Evolutionary conservation across 139 green algal species (phyloP), one percentile per base, ranked within the genome.

Genomic region (Astrephomene gubernaculifera): DNA sequence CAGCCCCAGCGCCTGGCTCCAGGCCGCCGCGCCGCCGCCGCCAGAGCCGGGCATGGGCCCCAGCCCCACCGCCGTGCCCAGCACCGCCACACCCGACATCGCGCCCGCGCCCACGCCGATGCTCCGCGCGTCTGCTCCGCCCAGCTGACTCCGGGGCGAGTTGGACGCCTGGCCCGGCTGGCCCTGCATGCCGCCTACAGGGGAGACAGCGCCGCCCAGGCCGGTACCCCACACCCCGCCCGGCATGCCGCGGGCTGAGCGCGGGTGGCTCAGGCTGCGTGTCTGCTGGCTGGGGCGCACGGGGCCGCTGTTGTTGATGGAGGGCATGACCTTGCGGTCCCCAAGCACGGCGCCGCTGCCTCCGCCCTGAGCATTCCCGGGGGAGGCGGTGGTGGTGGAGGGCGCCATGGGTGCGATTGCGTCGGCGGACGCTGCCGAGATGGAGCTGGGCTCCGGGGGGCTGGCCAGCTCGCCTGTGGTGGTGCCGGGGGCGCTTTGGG

Each of bases 241-340:
- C 38, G 4, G 74, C 38, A 6, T n/a, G n/a, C n/a, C n/a, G n/a
- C n/a, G n/a, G n/a, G n/a, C n/a, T n/a, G 74, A 43, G 24, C 74
- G 35, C 9, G 54, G 27, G 38, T 71, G 54, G 74, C 54, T 71
- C 8, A 43, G 3, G 74, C 38, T 57, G 57, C 54, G 38, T 33
- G 38, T 21, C 27, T 41, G 74, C 33, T 49, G 35, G 2, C 9
- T 22, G 54, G 54, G 0, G 36, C 10, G 4, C 36, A 27, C 22
- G 54, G 54, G 45, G 29, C n/a, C 9, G 39, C 38, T 27, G 33
- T 27, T 7, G 74, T 57, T 82, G 38, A 65, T 54, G 21, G 74
- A 71, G 29, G 74, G 74, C 19, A 82, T 57, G 0, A 82, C 54
- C 74, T 82, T 82, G 22, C 74, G 49, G 33, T 81, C 73, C 1